These are phyloP conservation scores for Leccinum pachyderme DNA, from an alignment of 1,284 basidiomycete species.

Conservation along the genomic window DNA sequence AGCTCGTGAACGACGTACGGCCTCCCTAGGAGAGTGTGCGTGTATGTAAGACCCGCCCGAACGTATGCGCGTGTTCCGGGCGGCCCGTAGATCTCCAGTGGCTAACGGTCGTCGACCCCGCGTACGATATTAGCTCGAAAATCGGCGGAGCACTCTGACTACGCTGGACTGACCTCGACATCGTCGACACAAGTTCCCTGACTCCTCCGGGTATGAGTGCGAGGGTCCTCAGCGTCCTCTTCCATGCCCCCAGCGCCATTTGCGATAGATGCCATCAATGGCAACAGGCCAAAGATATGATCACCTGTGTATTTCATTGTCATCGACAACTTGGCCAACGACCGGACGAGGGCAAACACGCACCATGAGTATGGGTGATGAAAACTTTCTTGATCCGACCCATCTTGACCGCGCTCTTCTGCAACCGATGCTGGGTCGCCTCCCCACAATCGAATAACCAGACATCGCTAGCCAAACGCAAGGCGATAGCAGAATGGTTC, in stretches of 20 bases:
- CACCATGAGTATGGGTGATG: conserved; percentile 90
- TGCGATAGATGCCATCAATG: conserved; percentile 64
- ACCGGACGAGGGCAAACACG: neutral
- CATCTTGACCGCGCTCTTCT: conserved; percentile 71
- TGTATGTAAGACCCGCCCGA: conserved; percentile 69
- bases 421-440: conserved; percentile 81
- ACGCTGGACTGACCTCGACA: conserved; percentile 31
- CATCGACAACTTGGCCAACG: neutral
- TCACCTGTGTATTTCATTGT: conserved; percentile 53
- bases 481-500: conserved; percentile 69
- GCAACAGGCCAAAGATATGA: conserved; percentile 81
- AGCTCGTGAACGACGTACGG: conserved; percentile 92
- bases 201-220: conserved; percentile 40
- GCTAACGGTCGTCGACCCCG: conserved; percentile 33
- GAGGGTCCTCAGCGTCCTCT: conserved; percentile 60
- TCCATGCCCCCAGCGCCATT: conserved; percentile 68
- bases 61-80: conserved; percentile 82
- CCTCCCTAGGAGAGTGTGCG: conserved; percentile 66
- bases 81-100: conserved; percentile 87
- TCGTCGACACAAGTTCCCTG: conserved; percentile 13
- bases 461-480: conserved; percentile 62
- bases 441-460: conserved; percentile 93
- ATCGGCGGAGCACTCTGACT: neutral
- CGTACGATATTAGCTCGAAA: conserved; percentile 4
- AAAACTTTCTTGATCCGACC: conserved; percentile 85